phyloP scores from a whole-genome alignment of 2,329 filamentous ascomycete species.

The Ophiostoma populinum region DNA sequence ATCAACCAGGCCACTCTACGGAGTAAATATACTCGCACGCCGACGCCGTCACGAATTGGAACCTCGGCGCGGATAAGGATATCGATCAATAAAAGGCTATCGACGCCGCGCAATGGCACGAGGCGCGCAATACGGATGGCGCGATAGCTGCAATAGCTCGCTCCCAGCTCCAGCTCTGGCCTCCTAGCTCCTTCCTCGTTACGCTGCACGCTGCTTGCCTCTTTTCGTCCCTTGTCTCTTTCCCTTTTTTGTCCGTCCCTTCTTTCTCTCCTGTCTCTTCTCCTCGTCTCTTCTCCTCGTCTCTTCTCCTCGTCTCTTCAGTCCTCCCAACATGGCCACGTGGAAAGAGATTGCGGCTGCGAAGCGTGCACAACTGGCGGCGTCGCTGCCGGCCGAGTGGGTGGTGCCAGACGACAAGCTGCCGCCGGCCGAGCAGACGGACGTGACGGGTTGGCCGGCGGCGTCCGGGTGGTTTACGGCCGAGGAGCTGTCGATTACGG shows the following conservation, averaged over 20 bases:
- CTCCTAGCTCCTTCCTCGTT: too few species aligned
- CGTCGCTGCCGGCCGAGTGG: conserved; percentile 41
- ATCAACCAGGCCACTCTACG: too few species aligned
- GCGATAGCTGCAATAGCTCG: too few species aligned
- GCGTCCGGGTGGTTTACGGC: conserved; percentile 40
- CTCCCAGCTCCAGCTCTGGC: too few species aligned
- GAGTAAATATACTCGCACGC: too few species aligned
- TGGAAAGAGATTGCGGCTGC: conserved; percentile 26
- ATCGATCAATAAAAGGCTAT: too few species aligned
- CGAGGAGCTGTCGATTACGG: conserved; percentile 23
- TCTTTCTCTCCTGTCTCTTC: neutral
- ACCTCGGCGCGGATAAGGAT: too few species aligned
- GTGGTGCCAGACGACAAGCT: conserved; percentile 33
- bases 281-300: neutral
- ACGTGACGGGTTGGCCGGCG: conserved; percentile 38
- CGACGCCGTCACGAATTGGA: too few species aligned
- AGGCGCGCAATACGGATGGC: too few species aligned
- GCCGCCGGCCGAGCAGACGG: conserved; percentile 33
- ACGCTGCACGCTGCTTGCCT: neutral
- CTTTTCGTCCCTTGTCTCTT: neutral
- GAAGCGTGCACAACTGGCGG: conserved; percentile 24
- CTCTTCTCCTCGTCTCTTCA: neutral
- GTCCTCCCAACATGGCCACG: neutral
- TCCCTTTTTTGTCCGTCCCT: neutral
- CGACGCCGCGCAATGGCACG: too few species aligned